Evolutionary conservation across 345 rosid genomes (phyloP), one percentile per base, ranked within the genome.

Genomic region (Brassica carinata): DNA sequence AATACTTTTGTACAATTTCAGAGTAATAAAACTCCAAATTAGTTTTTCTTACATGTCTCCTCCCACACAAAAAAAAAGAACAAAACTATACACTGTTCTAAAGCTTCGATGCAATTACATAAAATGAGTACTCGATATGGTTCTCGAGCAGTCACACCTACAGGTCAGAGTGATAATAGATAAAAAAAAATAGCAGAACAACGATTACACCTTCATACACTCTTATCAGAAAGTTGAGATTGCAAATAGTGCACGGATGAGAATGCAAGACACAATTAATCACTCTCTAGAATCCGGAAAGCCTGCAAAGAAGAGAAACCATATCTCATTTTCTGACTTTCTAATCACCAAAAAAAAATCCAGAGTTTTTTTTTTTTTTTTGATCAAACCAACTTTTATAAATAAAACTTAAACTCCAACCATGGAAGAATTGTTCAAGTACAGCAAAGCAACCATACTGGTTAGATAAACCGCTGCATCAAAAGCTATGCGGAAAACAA

Each of bases 281-380:
- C 63, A 14, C 53, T 30, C 34, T 72, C 63, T 26, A 38, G 36
- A 29, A 66, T 57, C 61, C 33, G 1, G 63, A 7, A 72, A 5
- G 38, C 77, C 77, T 79, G 73, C 63, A 79, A 72, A 40, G 36
- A 19, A 66, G 2, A 79, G 17, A 66, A 18, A 29, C 3, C 61
- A 17, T 57, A 9, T 0, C 14, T 65, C 73, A 65, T 17, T 57
- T 65, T 57, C 77, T 34, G 11, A 57, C 14, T 55, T 23, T 11
- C 5, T 8, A 11, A 1, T 5, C 10, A 61, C 18, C 6, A 34
- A 29, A 27, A 27, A 27, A 27, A 27, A 59, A 48, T 30, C 8
- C n/a, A 15, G 2, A 67, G 26, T 14, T 40, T 18, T 18, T 19
- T 19, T 19, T 19, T 19, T 36, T 36, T 36, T 36, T 8, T 36